These are phyloP conservation scores for Leishmania arabica DNA, from an alignment of 208 protist species.

Conservation along the genomic window DNA sequence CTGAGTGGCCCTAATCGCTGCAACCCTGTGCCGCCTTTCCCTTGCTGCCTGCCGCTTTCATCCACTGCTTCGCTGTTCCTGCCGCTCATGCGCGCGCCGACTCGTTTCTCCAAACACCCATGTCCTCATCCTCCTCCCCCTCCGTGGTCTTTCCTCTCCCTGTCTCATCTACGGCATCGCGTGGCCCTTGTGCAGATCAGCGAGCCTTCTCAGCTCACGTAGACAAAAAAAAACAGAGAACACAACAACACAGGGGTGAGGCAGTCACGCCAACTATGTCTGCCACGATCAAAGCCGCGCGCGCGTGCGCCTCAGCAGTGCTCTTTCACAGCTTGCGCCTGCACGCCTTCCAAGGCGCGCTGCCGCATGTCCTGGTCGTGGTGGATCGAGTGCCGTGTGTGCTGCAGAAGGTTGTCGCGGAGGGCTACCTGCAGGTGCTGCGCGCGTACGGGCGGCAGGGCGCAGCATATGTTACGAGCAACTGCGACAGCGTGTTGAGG, in stretches of 20 bases:
- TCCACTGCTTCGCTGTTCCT: background rate
- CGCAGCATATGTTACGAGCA: slow-evolving; percentile 8
- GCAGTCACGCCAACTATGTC: slow-evolving; percentile 7
- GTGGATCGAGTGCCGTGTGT: slow-evolving; percentile 68
- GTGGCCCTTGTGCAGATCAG: background rate
- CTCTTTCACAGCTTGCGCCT: slow-evolving; percentile 79
- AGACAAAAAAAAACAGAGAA: background rate
- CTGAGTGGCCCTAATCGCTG: background rate
- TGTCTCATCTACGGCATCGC: background rate
- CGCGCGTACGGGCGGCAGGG: slow-evolving; percentile 47
- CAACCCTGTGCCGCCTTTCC: background rate
- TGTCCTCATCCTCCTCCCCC: background rate
- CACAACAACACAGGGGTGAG: background rate
- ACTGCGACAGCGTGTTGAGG: slow-evolving; percentile 10
- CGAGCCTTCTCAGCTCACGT: background rate
- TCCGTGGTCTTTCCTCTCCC: background rate
- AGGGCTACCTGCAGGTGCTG: slow-evolving; percentile 78
- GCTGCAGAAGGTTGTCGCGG: slow-evolving; percentile 69
- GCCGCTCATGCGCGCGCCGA: background rate
- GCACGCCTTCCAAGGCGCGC: slow-evolving; percentile 61
- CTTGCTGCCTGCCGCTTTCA: background rate
- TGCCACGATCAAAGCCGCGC: slow-evolving; percentile 57
- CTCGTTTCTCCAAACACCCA: background rate
- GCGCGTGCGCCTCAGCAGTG: slow-evolving; percentile 64
- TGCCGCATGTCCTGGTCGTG: slow-evolving; percentile 81